A percentile compares a stretch with the other conserved stretches of the same genome.
phyloP scores from a whole-genome alignment of 2,329 filamentous ascomycete genomes.

The Neonectria magnoliae region DNA sequence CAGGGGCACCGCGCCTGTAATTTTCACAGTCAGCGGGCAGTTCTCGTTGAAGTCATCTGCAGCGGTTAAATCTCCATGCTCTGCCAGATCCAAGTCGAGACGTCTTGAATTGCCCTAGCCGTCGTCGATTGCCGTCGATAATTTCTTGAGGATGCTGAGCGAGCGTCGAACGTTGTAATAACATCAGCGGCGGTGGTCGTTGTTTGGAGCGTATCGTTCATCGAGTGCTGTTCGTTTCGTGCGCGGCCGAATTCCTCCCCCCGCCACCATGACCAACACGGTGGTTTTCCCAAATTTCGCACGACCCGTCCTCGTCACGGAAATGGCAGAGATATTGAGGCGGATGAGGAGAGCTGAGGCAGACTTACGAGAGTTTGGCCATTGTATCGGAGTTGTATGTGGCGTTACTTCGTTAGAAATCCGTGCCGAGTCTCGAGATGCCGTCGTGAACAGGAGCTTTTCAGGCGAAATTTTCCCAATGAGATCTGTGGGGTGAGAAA shows the following conservation, averaged over 20 bases:
- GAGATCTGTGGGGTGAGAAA: conserved; percentile 53
- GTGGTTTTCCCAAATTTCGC: conserved; percentile 6
- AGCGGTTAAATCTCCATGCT: conserved; percentile 25
- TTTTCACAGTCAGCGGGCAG: conserved; percentile 47
- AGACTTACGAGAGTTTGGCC: conserved; percentile 71
- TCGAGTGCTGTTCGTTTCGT: conserved; percentile 19
- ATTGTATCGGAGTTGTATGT: conserved; percentile 63
- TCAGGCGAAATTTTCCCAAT: conserved; percentile 47
- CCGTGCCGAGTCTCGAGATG: conserved; percentile 50
- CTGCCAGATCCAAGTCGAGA: conserved; percentile 29
- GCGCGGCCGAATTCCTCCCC: conserved; percentile 24
- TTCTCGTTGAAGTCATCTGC: conserved; percentile 14
- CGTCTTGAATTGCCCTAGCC: conserved; percentile 3
- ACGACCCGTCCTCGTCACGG: conserved; percentile 17
- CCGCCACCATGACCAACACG: conserved; percentile 17
- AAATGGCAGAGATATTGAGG: conserved; percentile 31
- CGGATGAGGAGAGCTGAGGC: conserved; percentile 17
- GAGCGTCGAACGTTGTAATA: background rate
- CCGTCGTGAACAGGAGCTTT: conserved; percentile 50
- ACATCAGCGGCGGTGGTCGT: background rate
- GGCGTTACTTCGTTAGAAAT: conserved; percentile 53
- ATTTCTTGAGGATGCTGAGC: background rate
- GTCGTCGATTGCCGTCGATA: background rate
- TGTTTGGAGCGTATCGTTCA: conserved; percentile 1
- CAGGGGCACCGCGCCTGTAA: conserved; percentile 84